A percentile compares a stretch with the other conserved stretches of the same genome.
Evolutionary conservation across 306 rosid species (phyloP).

Genomic region (Gynostemma pentaphyllum): DNA sequence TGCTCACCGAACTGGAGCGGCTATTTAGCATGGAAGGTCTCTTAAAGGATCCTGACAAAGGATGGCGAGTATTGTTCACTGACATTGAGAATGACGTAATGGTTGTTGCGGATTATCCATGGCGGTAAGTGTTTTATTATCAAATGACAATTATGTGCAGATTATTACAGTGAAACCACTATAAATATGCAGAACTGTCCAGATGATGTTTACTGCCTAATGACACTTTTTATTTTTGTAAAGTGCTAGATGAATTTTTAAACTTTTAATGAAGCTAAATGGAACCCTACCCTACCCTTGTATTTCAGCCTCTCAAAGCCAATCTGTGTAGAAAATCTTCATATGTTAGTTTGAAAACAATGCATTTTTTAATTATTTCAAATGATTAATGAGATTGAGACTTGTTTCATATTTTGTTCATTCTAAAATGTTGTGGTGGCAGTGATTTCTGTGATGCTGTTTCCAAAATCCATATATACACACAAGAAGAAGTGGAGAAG

Average conservation of each 20-base stretch:
- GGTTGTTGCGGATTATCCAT: constrained; percentile 95
- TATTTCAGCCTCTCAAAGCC: neutral
- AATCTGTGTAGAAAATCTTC: neutral
- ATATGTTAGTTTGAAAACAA: neutral
- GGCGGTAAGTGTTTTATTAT: constrained; percentile 56
- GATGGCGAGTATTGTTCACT: constrained; percentile 82
- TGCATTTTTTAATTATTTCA: neutral
- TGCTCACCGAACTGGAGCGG: constrained; percentile 72
- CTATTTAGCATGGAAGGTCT: constrained; percentile 95
- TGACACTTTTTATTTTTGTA: neutral
- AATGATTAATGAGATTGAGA: neutral
- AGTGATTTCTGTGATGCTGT: constrained; percentile 83
- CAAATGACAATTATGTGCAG: neutral
- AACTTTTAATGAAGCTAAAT: neutral
- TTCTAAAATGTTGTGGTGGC: constrained; percentile 18
- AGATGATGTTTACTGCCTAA: neutral
- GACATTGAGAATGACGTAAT: constrained; percentile 94
- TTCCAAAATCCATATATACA: constrained; percentile 70
- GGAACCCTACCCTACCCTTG: neutral
- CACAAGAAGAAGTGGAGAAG: constrained; percentile 92
- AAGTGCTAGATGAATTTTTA: neutral
- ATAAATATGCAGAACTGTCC: neutral
- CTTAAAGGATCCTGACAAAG: constrained; percentile 60
- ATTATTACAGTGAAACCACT: neutral
- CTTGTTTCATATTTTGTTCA: neutral